These are phyloP conservation scores for Aquanectria penicillioides DNA, from an alignment of 2,329 filamentous ascomycete genomes.

Conservation along the genomic window DNA sequence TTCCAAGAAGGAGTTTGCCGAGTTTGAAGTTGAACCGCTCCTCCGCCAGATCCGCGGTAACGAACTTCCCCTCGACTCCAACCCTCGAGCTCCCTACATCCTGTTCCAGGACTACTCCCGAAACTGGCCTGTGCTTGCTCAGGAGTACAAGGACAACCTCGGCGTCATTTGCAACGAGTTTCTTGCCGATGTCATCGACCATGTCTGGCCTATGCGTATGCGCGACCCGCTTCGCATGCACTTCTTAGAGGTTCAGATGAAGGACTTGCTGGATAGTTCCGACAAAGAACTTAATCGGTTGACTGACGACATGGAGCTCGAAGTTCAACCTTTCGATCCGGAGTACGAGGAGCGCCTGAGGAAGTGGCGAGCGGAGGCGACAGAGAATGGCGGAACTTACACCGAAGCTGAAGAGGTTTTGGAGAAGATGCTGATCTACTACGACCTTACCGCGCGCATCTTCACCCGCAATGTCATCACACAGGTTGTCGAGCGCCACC, in stretches of 20 bases:
- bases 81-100: slow-evolving; percentile 63
- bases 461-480: slow-evolving; percentile 64
- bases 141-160: slow-evolving; percentile 65
- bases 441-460: slow-evolving; percentile 62
- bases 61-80: slow-evolving; percentile 62
- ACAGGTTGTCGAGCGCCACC: slow-evolving; percentile 61
- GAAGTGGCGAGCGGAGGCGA: slow-evolving; percentile 56
- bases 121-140: slow-evolving; percentile 62
- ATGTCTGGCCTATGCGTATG: slow-evolving; percentile 62
- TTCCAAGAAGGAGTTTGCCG: slow-evolving; percentile 59
- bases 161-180: slow-evolving; percentile 65
- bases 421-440: slow-evolving; percentile 67
- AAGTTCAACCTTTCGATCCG: slow-evolving; percentile 63
- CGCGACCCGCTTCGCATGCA: slow-evolving; percentile 59
- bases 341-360: slow-evolving; percentile 63
- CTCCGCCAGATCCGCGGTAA: slow-evolving; percentile 62
- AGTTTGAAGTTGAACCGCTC: slow-evolving; percentile 59
- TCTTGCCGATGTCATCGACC: slow-evolving; percentile 60
- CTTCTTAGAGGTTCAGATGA: slow-evolving; percentile 61
- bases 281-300: slow-evolving; percentile 57
- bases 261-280: slow-evolving; percentile 56
- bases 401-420: slow-evolving; percentile 63
- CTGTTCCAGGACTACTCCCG: slow-evolving; percentile 64
- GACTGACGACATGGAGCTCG: slow-evolving; percentile 61
- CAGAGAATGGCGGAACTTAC: slow-evolving; percentile 56